Evolutionary conservation across 257 asterid species (phyloP).

Genomic region (Datura wrightii): DNA sequence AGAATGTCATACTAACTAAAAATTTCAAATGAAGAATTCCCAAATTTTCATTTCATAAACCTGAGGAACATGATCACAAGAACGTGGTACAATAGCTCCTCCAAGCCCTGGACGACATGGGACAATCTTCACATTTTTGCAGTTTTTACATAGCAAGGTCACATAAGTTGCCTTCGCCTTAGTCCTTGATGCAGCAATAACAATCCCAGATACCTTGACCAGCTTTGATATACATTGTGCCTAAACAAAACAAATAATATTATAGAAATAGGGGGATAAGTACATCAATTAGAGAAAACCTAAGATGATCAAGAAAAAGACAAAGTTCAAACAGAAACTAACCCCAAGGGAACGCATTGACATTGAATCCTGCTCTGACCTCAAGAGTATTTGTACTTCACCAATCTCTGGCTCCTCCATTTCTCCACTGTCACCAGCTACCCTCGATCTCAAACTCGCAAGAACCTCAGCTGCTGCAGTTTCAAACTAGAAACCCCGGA

Average conservation of each 20-base stretch:
- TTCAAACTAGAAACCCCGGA: conserved; percentile 63
- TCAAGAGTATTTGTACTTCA: conserved; percentile 89
- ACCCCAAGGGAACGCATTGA: conserved; percentile 95
- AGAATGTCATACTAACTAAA: background rate
- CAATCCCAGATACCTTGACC: conserved; percentile 92
- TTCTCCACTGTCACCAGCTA: conserved; percentile 80
- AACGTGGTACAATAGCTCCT: conserved; percentile 94
- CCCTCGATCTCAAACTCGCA: conserved; percentile 78
- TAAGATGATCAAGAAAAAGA: conserved; percentile 11
- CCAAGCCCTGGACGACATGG: conserved; percentile 99
- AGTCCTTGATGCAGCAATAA: conserved; percentile 97
- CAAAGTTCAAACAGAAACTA: conserved; percentile 41
- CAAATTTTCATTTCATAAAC: conserved; percentile 42
- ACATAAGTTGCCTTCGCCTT: conserved; percentile 97
- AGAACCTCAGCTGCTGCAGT: conserved; percentile 94
- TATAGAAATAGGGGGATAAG: background rate
- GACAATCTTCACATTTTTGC: conserved; percentile 84
- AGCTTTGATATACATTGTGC: conserved; percentile 89
- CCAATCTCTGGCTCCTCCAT: conserved; percentile 90
- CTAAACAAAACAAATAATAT: conserved; percentile 44
- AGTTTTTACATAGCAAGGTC: conserved; percentile 84
- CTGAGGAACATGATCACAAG: conserved; percentile 93
- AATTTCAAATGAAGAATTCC: background rate
- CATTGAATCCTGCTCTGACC: conserved; percentile 81
- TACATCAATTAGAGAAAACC: background rate